A percentile compares a stretch with the other conserved stretches of the same genome.
Conservation (phyloP, 345 rosid species). For the Populus tremula region DNA sequence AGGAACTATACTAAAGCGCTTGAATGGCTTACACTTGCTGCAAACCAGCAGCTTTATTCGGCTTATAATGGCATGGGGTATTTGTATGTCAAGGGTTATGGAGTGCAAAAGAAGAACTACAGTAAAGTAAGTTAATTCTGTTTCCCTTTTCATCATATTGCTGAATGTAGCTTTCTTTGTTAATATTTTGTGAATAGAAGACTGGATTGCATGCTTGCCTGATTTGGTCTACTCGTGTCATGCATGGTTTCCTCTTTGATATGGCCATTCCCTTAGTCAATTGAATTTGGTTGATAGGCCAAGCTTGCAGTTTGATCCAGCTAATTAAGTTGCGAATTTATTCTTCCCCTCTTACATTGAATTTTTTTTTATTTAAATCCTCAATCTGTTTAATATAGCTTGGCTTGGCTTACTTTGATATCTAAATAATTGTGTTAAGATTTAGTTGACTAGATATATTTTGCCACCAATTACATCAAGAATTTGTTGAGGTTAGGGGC, state of each 20-base stretch:
- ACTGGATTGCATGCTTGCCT: neutral
- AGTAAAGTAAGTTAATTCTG: conserved; percentile 56
- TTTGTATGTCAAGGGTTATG: conserved; percentile 93
- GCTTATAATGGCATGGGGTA: conserved; percentile 97
- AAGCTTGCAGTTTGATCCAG: neutral
- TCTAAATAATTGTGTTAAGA: neutral
- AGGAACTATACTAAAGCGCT: conserved; percentile 92
- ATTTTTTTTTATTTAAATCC: neutral
- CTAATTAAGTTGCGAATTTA: neutral
- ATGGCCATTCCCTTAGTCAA: neutral
- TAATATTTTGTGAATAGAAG: neutral
- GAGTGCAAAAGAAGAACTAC: conserved; percentile 90
- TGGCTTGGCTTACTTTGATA: neutral
- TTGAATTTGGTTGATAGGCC: neutral
- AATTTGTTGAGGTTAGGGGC: neutral
- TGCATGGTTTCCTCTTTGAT: neutral
- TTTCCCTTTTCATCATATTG: neutral
- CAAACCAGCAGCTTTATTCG: conserved; percentile 70
- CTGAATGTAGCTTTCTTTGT: neutral
- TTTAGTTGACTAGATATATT: neutral
- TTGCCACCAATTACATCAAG: neutral
- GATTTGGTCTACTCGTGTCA: neutral
- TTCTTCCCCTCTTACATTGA: neutral
- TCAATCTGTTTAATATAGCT: neutral
- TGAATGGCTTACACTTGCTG: conserved; percentile 89